phyloP scores from a whole-genome alignment of 2,329 filamentous ascomycete genomes.

The Colletotrichum sp. region DNA sequence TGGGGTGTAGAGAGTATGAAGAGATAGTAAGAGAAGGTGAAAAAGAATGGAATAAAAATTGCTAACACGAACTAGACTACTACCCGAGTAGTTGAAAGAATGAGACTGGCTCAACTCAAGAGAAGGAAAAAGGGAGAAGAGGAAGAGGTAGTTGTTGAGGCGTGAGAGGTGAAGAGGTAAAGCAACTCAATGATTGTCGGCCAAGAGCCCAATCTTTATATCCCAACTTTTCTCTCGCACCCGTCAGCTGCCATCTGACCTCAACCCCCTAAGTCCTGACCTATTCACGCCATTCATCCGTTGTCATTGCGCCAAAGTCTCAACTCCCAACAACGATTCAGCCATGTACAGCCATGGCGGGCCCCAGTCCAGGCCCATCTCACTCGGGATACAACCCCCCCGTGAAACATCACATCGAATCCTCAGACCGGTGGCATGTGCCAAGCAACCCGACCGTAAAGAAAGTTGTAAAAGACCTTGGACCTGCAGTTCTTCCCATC shows the following conservation, averaged over 20 bases:
- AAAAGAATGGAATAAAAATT: not conserved
- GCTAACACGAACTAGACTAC: constrained; percentile 3
- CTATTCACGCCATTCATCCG: not conserved
- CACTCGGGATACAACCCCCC: not conserved
- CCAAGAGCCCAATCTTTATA: not conserved
- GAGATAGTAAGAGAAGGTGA: not conserved
- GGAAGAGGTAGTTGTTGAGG: not conserved
- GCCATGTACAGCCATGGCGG: not conserved
- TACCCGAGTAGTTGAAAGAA: constrained; percentile 9
- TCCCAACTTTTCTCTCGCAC: not conserved
- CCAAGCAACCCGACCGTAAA: not conserved
- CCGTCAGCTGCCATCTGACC: not conserved
- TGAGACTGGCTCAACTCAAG: constrained; percentile 7
- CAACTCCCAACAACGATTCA: not conserved
- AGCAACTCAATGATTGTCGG: not conserved
- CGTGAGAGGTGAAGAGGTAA: not conserved
- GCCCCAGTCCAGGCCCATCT: not conserved
- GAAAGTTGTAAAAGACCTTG: not conserved
- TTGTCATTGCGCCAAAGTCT: not conserved
- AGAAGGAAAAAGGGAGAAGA: not conserved
- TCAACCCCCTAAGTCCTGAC: not conserved
- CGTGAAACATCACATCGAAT: not conserved
- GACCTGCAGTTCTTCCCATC: not conserved
- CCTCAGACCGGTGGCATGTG: not conserved
- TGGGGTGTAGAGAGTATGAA: not conserved